Evolutionary conservation across 1,284 basidiomycete species (phyloP), one percentile per base, ranked within the genome.

Genomic region (Tremellales sp.): DNA sequence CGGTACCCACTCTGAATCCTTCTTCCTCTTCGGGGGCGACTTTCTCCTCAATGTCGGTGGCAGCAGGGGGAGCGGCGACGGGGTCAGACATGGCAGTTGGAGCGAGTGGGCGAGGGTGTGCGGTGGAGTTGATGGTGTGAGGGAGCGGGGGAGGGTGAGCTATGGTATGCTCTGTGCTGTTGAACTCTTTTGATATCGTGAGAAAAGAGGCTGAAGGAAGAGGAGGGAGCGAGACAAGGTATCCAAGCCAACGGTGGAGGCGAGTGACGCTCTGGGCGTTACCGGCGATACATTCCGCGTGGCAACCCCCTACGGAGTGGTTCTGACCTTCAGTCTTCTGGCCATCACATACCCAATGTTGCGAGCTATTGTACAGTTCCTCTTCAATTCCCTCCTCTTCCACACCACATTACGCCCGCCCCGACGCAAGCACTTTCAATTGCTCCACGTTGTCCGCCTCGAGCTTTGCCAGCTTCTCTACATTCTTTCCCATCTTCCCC

Each of bases 401-500:
- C n/a, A 24, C 12, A 21, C 24, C 10, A 33, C 24, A 27, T 26
- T 49, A 49, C 3, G 36, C 27, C 29, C 24, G 7, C 3, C 50
- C 50, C 9, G 46, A 39, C 31, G 62, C 55, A 26, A 74, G 56
- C n/a, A 80, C 71, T 74, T 79, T 84, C 75, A 82, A 84, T 74
- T 88, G 71, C 58, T 79, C 80, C 21, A 63, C 69, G 63, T 86
- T 89, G 71, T 79, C 78, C 61, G 75, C 80, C 68, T 92, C 88
- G 62, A 86, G 63, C 19, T 58, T 67, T 55, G 82, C 81, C 35
- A 91, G 73, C 71, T 83, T 87, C 53, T 73, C 74, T 65, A 84
- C 80, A 4, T 83, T 80, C 36, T 75, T 77, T 13, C 76, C 74
- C 80, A 94, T 84, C 75, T 89, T 91, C 52, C 79, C 79, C 56